Percentiles rank a stretch among this genome's conserved stretches.
phyloP scores from a whole-genome alignment of 1,284 basidiomycete genomes.

The Athelia sp. region DNA sequence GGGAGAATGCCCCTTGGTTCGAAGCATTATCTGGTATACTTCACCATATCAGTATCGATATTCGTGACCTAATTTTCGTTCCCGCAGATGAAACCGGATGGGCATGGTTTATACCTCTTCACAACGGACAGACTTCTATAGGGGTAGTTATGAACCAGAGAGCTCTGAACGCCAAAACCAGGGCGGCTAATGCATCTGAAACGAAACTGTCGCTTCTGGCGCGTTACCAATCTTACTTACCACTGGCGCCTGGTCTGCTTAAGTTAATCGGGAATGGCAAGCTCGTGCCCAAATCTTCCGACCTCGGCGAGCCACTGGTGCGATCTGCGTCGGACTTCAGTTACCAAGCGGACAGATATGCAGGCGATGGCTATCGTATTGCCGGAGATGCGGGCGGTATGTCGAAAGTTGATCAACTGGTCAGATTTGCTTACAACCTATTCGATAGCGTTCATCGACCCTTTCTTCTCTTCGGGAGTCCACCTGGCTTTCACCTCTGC shows the following conservation, averaged over 20 bases:
- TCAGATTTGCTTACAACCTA: not conserved
- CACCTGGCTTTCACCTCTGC: conserved; percentile 39
- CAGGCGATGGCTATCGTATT: conserved; percentile 34
- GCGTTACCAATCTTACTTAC: conserved; percentile 34
- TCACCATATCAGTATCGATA: not conserved
- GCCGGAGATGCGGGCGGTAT: conserved; percentile 42
- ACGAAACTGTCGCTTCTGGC: conserved; percentile 16
- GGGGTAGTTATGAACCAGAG: conserved; percentile 41
- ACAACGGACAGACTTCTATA: conserved; percentile 40
- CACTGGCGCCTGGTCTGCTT: conserved; percentile 29
- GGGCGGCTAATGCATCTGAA: conserved; percentile 6
- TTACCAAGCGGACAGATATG: conserved; percentile 36
- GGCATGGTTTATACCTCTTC: conserved; percentile 46
- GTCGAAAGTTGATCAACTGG: conserved; percentile 2
- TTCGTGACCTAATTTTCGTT: not conserved
- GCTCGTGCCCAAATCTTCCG: conserved; percentile 12
- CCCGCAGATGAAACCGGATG: conserved; percentile 41
- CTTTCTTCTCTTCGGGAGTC: conserved; percentile 53
- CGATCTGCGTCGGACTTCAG: conserved; percentile 33
- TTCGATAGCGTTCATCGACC: conserved; percentile 50
- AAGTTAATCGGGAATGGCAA: conserved; percentile 25
- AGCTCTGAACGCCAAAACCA: conserved; percentile 29
- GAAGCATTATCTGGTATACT: conserved; percentile 23
- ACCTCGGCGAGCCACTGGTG: conserved; percentile 7
- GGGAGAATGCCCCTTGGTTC: conserved; percentile 32